Evolutionary conservation across 495 filamentous ascomycete species (phyloP).

Genomic region (Filosporella fistucella): DNA sequence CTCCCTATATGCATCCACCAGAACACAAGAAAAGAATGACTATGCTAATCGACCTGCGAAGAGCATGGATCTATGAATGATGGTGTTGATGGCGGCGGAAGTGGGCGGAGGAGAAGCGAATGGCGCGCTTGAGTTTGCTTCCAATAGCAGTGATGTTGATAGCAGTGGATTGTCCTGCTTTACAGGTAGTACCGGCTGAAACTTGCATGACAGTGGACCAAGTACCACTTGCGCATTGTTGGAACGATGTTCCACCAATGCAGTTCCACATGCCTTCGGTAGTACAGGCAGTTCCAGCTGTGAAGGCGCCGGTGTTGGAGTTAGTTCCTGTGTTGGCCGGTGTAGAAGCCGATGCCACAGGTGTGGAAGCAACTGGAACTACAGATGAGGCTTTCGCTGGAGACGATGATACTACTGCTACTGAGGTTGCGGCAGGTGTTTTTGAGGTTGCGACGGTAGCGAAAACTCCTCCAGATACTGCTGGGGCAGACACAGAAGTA

Average conservation of each 20-base stretch:
- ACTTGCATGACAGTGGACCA: slow-evolving; percentile 52
- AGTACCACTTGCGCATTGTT: slow-evolving; percentile 58
- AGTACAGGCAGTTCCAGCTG: slow-evolving; percentile 39
- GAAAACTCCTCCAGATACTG: slow-evolving; percentile 24
- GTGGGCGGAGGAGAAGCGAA: slow-evolving; percentile 23
- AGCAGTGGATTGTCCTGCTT: slow-evolving; percentile 39
- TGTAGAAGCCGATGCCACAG: slow-evolving; percentile 11
- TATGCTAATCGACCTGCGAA: slow-evolving; percentile 13
- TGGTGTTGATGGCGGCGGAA: slow-evolving; percentile 18
- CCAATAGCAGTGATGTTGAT: slow-evolving; percentile 33
- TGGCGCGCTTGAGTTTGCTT: slow-evolving; percentile 13
- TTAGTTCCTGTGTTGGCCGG: slow-evolving; percentile 17
- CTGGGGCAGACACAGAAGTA: slow-evolving; percentile 18
- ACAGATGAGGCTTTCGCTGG: slow-evolving; percentile 1
- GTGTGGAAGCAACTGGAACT: slow-evolving; percentile 8
- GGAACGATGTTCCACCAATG: slow-evolving; percentile 53
- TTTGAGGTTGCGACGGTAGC: slow-evolving; percentile 10
- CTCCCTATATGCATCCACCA: slow-evolving; percentile 3
- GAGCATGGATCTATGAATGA: background rate
- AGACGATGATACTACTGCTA: slow-evolving; percentile 14
- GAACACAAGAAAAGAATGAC: slow-evolving; percentile 10
- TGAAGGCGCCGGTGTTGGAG: slow-evolving; percentile 8
- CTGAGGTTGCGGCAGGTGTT: background rate
- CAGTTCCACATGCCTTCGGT: slow-evolving; percentile 62
- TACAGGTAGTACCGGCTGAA: slow-evolving; percentile 57